Evolutionary conservation across 2,329 filamentous ascomycete genomes (phyloP).

Genomic region (Clonostachys rosea): DNA sequence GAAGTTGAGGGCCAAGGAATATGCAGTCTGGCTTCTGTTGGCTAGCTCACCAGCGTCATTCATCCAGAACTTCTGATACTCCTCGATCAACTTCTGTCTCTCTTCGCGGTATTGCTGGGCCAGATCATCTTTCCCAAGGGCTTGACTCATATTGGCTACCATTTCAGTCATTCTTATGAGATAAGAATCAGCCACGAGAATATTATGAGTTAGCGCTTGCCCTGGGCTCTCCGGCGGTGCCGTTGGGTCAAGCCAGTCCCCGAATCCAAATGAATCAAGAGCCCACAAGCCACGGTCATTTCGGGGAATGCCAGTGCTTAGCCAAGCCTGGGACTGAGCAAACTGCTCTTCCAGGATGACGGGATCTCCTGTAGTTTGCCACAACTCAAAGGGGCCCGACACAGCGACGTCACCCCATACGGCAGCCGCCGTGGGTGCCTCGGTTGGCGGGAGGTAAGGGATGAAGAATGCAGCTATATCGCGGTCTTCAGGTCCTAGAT

Average conservation of each 20-base stretch:
- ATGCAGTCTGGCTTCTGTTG: conserved; percentile 32
- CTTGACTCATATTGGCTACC: conserved; percentile 22
- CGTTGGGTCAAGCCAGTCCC: conserved; percentile 44
- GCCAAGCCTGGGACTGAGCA: conserved; percentile 30
- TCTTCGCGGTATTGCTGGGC: conserved; percentile 12
- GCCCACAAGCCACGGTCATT: conserved; percentile 32
- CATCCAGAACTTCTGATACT: conserved; percentile 25
- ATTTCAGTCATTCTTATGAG: conserved; percentile 34
- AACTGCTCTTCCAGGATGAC: conserved; percentile 29
- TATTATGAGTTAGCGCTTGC: conserved; percentile 28
- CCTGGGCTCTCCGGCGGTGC: conserved; percentile 32
- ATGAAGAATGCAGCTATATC: conserved; percentile 17
- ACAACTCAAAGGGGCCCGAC: conserved; percentile 33
- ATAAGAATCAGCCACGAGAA: conserved; percentile 40
- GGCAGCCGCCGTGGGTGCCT: conserved; percentile 4
- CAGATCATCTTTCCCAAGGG: conserved; percentile 19
- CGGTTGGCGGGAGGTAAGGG: conserved; percentile 15
- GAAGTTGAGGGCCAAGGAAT: conserved; percentile 29
- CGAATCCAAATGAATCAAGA: conserved; percentile 25
- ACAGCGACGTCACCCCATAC: conserved; percentile 7
- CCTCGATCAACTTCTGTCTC: conserved; percentile 8
- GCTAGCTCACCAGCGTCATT: conserved; percentile 15
- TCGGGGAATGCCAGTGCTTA: conserved; percentile 26
- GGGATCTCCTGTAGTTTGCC: conserved; percentile 27
- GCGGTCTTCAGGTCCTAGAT: conserved; percentile 1